Conservation (phyloP, 495 filamentous ascomycete genomes). For the Aspergillus mulundensis region DNA sequence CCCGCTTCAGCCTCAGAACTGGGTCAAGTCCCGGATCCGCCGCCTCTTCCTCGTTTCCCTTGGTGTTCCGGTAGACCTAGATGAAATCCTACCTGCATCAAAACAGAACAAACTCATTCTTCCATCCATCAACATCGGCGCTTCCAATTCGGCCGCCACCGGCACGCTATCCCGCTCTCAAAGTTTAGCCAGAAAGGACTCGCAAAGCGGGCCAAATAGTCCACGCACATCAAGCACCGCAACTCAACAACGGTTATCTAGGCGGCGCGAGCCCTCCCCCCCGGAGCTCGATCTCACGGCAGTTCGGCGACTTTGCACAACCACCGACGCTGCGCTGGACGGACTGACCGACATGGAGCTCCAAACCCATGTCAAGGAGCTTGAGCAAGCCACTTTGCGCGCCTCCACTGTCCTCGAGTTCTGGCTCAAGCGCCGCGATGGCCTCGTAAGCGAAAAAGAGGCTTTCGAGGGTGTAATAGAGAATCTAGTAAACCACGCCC, state of each 20-base stretch:
- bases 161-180: slow-evolving; percentile 40
- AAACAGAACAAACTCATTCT: slow-evolving; percentile 98
- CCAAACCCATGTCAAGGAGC: slow-evolving; percentile 61
- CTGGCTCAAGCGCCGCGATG: slow-evolving; percentile 82
- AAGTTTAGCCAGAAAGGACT: slow-evolving; percentile 44
- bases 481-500: slow-evolving; percentile 91
- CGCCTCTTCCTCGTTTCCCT: slow-evolving; percentile 94
- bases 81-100: slow-evolving; percentile 92
- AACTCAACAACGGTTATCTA: slow-evolving; percentile 33
- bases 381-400: slow-evolving; percentile 62
- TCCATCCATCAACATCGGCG: slow-evolving; percentile 67
- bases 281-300: slow-evolving; percentile 74
- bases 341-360: slow-evolving; percentile 77
- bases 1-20: slow-evolving; percentile 92
- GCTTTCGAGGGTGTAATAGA: slow-evolving; percentile 98
- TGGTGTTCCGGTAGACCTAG: slow-evolving; percentile 91
- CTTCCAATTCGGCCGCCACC: slow-evolving; percentile 25
- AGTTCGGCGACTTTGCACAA: slow-evolving; percentile 72
- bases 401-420: slow-evolving; percentile 80
- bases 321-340: slow-evolving; percentile 73
- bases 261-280: slow-evolving; percentile 54
- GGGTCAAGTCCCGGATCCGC: slow-evolving; percentile 94
- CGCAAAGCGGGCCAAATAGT: slow-evolving; percentile 32
- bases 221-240: slow-evolving; percentile 28
- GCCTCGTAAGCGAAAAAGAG: slow-evolving; percentile 83